Conservation (phyloP, 768 basidiomycete species). For the Boletellus emodensis region DNA sequence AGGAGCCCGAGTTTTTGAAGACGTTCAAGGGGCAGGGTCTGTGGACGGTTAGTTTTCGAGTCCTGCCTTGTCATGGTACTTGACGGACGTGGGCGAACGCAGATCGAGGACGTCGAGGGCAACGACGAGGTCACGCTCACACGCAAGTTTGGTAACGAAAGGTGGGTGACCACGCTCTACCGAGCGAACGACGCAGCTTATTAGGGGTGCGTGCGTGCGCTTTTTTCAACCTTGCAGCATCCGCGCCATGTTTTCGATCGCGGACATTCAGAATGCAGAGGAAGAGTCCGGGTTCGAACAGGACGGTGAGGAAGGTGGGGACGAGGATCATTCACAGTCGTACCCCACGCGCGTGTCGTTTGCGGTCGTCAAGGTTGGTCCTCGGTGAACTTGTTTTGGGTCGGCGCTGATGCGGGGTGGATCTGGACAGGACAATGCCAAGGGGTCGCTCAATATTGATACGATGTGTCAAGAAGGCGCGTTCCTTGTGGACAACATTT, state of each 20-base stretch:
- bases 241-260: constrained; percentile 88
- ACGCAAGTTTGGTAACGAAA: constrained; percentile 90
- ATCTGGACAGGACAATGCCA: constrained; percentile 38
- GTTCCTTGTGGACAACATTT: constrained; percentile 86
- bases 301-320: constrained; percentile 35
- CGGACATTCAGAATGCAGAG: constrained; percentile 63
- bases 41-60: constrained; percentile 57
- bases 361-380: constrained; percentile 75
- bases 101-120: constrained; percentile 69
- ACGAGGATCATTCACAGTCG: constrained; percentile 32
- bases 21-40: constrained; percentile 67
- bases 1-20: constrained; percentile 73
- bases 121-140: constrained; percentile 78
- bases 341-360: constrained; percentile 79
- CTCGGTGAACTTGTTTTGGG: background rate
- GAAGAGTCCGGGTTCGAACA: constrained; percentile 39
- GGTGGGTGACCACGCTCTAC: constrained; percentile 43
- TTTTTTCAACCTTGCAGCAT: constrained; percentile 39
- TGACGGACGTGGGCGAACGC: background rate
- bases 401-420: background rate
- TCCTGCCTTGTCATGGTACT: too few species aligned
- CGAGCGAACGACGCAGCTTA: background rate
- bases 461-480: constrained; percentile 73
- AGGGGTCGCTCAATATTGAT: constrained; percentile 76
- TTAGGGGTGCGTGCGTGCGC: background rate